Base-by-base conservation (phyloP, 352 stramenopile species). In the Phytophthora hybrid region DNA sequence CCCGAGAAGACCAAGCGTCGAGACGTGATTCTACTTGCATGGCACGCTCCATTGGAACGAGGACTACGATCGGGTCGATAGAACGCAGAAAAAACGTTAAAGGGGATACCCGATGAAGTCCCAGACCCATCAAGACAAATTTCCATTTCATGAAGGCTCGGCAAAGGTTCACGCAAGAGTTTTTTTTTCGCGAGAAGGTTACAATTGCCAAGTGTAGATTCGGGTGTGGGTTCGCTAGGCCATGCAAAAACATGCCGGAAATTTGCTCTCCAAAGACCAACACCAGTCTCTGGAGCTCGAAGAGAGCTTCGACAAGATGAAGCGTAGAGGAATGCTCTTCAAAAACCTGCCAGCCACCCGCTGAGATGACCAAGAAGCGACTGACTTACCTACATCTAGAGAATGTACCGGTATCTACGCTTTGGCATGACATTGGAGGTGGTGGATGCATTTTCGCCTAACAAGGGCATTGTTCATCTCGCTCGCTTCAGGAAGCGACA, bases 301-400 rank as follows among this genome's bases (percentile, higher is more conserved):
- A 54, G 47, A 54, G 47, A 69, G 41, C 31, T 8, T 23, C 18
- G 52, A 61, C 49, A 70, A 74, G 67, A 65, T 58, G 54, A 64
- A 71, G 6, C 11, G 61, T 74, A 74, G 68, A 74, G 54, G 68
- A 32, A 16, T 31, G 60, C 53, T 19, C 31, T 51, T 59, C 52
- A 61, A 66, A 69, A 23, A 5, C 37, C 46, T 37, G 51, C 23
- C 51, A 19, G 23, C 51, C 51, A 66, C 16, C 16, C 32, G 39
- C 52, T 26, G 32, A 13, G 71, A 77, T 77, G 65, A 77, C 71
- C 71, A 77, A 77, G 71, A 77, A 77, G 71, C 64, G 46, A 14
- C 29, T 31, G 29, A 31, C 29, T 31, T 31, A 31, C 29, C 29
- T 31, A 31, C 29, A 31, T 31, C 29, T 31, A 31, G 29, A 4